Evolutionary conservation across 345 rosid genomes (phyloP).

Genomic region (Pugionium cornutum): DNA sequence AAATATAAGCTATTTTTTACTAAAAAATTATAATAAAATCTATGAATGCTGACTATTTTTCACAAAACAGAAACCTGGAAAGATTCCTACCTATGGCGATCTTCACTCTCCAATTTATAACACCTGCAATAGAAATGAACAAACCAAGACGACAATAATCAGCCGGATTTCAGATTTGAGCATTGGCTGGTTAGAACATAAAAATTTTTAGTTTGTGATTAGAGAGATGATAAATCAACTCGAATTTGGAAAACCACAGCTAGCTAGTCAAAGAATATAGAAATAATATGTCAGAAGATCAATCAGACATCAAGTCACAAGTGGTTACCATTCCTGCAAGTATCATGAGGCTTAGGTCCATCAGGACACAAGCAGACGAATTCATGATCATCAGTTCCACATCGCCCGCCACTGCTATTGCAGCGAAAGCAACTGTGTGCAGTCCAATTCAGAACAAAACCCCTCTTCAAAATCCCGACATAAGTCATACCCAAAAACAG

Average conservation of each 20-base stretch:
- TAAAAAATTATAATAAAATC: neutral
- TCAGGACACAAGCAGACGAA: constrained; percentile 56
- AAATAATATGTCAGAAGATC: neutral
- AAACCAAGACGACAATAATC: neutral
- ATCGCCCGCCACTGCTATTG: constrained; percentile 49
- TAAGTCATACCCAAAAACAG: constrained; percentile 26
- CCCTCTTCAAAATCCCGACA: constrained; percentile 47
- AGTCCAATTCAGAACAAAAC: constrained; percentile 59
- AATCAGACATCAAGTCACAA: neutral
- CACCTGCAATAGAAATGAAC: neutral
- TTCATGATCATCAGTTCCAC: constrained; percentile 44
- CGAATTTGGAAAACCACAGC: too few relatives aligned
- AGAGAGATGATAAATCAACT: too few relatives aligned
- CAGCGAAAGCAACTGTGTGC: constrained; percentile 50
- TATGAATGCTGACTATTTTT: neutral
- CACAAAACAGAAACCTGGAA: neutral
- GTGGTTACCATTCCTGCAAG: constrained; percentile 52
- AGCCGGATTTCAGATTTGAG: neutral
- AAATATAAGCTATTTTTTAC: too few relatives aligned
- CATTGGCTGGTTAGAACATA: neutral
- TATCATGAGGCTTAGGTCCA: constrained; percentile 35
- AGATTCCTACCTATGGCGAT: constrained; percentile 36
- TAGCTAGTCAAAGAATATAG: neutral
- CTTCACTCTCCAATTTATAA: neutral
- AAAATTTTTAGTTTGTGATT: neutral